These are phyloP conservation scores for Abrus pulchellus DNA, from an alignment of 306 rosid genomes.

Conservation along the genomic window DNA sequence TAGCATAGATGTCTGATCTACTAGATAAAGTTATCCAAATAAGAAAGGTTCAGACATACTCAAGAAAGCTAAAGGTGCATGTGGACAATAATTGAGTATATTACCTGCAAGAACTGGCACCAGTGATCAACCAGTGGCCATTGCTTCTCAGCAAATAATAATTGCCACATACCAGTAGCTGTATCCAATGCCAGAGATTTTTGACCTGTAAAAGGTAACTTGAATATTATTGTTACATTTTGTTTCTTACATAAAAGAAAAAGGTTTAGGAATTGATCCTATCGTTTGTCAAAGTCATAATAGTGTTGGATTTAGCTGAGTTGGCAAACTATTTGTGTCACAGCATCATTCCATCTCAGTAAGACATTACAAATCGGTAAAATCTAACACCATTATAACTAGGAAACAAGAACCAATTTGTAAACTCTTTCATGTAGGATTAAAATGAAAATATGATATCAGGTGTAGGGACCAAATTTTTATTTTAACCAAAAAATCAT, in stretches of 20 bases:
- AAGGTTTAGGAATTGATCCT: not conserved
- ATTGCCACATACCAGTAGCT: conserved; percentile 99
- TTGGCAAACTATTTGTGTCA: too few species aligned
- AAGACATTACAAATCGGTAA: too few species aligned
- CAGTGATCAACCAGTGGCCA: conserved; percentile 97
- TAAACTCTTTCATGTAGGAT: too few species aligned
- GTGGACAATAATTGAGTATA: not conserved
- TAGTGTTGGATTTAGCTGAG: not conserved
- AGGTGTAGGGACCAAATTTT: not conserved
- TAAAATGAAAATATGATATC: not conserved
- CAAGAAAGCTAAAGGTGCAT: conserved; percentile 33
- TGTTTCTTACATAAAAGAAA: not conserved
- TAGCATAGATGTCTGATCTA: not conserved
- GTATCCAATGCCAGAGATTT: conserved; percentile 98
- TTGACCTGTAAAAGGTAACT: conserved; percentile 74
- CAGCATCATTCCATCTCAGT: too few species aligned
- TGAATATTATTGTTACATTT: not conserved
- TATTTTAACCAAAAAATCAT: not conserved
- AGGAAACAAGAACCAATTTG: too few species aligned
- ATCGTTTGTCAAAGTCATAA: not conserved
- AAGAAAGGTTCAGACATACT: conserved; percentile 26
- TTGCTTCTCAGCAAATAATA: conserved; percentile 95
- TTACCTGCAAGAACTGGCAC: conserved; percentile 98
- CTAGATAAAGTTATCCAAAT: not conserved
- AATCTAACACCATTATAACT: too few species aligned